Conservation (phyloP, 2,329 filamentous ascomycete genomes). For the Exophiala alcalophila region DNA sequence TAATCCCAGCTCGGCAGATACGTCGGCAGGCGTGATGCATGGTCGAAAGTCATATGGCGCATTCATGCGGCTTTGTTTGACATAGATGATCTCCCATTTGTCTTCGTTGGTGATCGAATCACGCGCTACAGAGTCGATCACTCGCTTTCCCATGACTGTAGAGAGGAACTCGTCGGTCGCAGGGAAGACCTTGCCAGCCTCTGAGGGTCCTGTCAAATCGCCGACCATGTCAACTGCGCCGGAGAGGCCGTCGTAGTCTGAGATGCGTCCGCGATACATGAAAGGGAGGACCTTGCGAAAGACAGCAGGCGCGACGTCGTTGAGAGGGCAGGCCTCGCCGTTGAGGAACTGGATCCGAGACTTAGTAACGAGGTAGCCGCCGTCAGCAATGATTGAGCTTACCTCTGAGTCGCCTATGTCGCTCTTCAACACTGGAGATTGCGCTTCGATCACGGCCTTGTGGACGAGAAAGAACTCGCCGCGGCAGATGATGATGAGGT, state of each 20-base stretch:
- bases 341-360: constrained; percentile 5
- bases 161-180: constrained; percentile 4
- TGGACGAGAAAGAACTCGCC: constrained; percentile 16
- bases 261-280: constrained; percentile 10
- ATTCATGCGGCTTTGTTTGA: constrained; percentile 7
- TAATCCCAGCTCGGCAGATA: constrained; percentile 9
- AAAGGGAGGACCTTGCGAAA: constrained; percentile 14
- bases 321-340: constrained; percentile 7
- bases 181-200: constrained; percentile 1
- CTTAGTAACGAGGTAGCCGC: not conserved
- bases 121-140: not conserved
- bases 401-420: constrained; percentile 6
- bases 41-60: constrained; percentile 4
- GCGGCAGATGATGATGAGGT: constrained; percentile 16
- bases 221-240: not conserved
- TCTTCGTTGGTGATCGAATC: constrained; percentile 5
- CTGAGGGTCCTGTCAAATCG: too few species aligned
- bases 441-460: constrained; percentile 6
- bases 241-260: not conserved
- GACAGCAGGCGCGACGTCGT: constrained; percentile 6
- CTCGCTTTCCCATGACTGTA: constrained; percentile 1
- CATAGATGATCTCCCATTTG: constrained; percentile 9
- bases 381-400: not conserved
- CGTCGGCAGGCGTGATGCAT: constrained; percentile 5
- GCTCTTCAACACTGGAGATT: constrained; percentile 2